Base-by-base conservation (phyloP, 352 stramenopile species). In the Pythium angustatum region DNA sequence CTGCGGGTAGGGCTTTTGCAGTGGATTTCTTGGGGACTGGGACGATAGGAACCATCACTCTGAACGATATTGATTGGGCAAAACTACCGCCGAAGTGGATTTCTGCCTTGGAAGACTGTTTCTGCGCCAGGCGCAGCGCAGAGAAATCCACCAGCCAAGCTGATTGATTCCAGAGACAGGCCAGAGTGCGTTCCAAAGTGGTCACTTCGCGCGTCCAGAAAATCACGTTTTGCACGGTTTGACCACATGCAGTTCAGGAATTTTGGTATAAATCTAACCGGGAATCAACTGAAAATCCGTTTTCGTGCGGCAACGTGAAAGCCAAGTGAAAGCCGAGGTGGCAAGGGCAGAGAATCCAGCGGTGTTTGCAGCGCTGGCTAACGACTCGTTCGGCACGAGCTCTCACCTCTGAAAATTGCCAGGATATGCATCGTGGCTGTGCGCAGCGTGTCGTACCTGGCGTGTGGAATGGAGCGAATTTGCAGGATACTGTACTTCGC, bases 121-220 rank as follows among this genome's bases (percentile, higher is more conserved):
- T 66, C 49, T 66, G 50, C 45, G 50, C 59, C 22, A 41, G 21
- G 9, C n/a, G 41, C 21, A 24, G 24, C 38, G 53, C 56, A n/a
- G 36, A 66, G 50, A 66, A 66, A 66, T 66, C 59, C 59, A 66
- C 59, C 59, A 66, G 50, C 17, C 11, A 60, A 60, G 41, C 33
- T 51, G 50, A 60, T 33, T 55, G 50, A 38, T 41, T 57, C 41
- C 59, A 66, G 22, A 36, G 50, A 49, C 50, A 33, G 59, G 59
- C 19, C 49, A 44, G 19, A 28, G 11, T 19, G 34, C 34, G 19
- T 10, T 15, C 11, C 34, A n/a, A 41, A 43, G 30, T 62, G 55
- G 41, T 62, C 55, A 54, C 55, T 53, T 62, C 45, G 38, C 36
- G 30, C 22, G 12, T 34, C n/a, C 11, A 34, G 34, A 38, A 44